Base-by-base conservation (phyloP, 768 basidiomycete genomes). In the Fibroporia radiculosa region DNA sequence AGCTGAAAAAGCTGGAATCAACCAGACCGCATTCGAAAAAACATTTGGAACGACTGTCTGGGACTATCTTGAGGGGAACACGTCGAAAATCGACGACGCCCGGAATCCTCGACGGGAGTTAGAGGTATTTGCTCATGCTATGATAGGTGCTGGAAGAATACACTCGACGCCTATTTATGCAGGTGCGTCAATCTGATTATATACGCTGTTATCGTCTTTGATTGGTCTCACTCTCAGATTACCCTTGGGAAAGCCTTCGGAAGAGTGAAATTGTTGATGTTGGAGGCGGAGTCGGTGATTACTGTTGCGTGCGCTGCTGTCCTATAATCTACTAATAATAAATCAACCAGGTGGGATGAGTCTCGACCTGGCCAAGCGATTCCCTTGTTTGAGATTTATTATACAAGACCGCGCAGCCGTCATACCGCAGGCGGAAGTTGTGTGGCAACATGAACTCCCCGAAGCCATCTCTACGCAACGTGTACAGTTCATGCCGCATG, bases 351-450 rank as follows among this genome's bases (percentile, higher is more conserved):
- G 50, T 12, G 43, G 50, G 7, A 42, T 47, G 35, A 33, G 42
- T 26, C 44, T 48, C n/a, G 47, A 45, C 16, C 31, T 57, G 18
- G 36, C 45, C 16, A 49, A 50, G 42, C 40, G 35, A 13, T 49
- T 53, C 35, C 51, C 46, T 5, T 27, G 52, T n/a, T 40, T 57
- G 27, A 16, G 44, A 4, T 51, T 56, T 38, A 42, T 57, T 3
- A 39, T 53, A 27, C 51, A 59, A 29, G 57, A 59, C 40, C 49
- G 52, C 12, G 31, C 48, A 10, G 36, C 49, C 2, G 48, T 47
- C 0, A 48, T 54, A 13, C 38, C 40, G 27, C 32, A 47, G 18
- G 56, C 52, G 2, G 26, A 38, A 18, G 20, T 12, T 12, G 25
- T 52, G 2, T 52, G 50, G 47, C 7, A 41, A 27, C n/a, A 19